These are phyloP conservation scores for Stephania japonica DNA, from an alignment of 164 flowering plant genomes.

Conservation along the genomic window DNA sequence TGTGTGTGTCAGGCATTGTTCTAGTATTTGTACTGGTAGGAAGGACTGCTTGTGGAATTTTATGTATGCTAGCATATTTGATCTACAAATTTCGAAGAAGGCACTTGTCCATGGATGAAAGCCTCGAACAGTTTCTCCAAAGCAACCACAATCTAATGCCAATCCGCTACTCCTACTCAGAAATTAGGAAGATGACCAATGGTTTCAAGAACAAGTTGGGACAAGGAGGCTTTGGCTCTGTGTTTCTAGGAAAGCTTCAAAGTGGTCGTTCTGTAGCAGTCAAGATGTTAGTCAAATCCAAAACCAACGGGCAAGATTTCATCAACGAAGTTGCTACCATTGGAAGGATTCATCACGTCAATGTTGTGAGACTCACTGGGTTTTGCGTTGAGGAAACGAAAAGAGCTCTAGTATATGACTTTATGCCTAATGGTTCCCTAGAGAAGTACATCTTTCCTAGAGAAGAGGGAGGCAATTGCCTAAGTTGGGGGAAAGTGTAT, in stretches of 20 bases:
- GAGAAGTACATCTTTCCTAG: slow-evolving; percentile 4
- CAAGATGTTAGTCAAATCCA: slow-evolving; percentile 4
- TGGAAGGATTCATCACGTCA: slow-evolving; percentile 14
- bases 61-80: slow-evolving; percentile 3
- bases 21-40: neutral
- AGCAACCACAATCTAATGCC: slow-evolving; percentile 1
- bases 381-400: slow-evolving; percentile 7
- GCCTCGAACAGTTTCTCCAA: slow-evolving; percentile 6
- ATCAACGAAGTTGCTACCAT: slow-evolving; percentile 14
- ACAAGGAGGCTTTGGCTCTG: slow-evolving; percentile 15
- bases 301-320: slow-evolving; percentile 12
- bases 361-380: slow-evolving; percentile 9
- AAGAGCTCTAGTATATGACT: slow-evolving; percentile 12
- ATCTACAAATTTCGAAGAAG: slow-evolving; percentile 5
- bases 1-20: neutral
- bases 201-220: slow-evolving; percentile 10
- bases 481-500: slow-evolving; percentile 1
- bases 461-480: neutral
- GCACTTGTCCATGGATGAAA: neutral
- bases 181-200: too few relatives aligned
- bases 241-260: slow-evolving; percentile 9
- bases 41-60: neutral
- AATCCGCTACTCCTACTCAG: slow-evolving; percentile 6
- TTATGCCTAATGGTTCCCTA: slow-evolving; percentile 14
- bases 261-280: slow-evolving; percentile 1